A percentile compares a stretch with the other conserved stretches of the same genome.
These are phyloP conservation scores for Talaromyces sp. DNA, from an alignment of 2,329 filamentous ascomycete genomes.

Conservation along the genomic window DNA sequence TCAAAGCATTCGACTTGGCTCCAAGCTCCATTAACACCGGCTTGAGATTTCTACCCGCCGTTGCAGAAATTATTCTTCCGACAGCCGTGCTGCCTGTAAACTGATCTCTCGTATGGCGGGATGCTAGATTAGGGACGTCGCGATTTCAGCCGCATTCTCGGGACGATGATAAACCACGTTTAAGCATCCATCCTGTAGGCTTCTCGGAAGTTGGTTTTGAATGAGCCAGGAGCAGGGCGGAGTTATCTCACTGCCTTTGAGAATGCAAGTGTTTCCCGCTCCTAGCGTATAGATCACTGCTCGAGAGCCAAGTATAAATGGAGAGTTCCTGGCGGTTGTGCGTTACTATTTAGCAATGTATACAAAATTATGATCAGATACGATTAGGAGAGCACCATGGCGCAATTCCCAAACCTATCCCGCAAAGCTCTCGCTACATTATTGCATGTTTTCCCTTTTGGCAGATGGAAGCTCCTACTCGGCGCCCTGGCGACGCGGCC, in stretches of 20 bases:
- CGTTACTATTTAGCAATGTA: neutral
- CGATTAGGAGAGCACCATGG: neutral
- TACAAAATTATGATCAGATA: neutral
- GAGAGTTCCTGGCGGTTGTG: neutral
- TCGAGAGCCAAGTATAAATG: slow-evolving; percentile 6
- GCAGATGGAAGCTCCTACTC: neutral
- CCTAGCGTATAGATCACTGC: neutral
- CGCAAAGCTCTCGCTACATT: neutral
- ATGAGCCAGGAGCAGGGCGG: slow-evolving; percentile 7
- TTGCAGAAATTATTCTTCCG: slow-evolving; percentile 39
- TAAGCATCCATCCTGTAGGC: slow-evolving; percentile 69
- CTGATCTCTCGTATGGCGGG: slow-evolving; percentile 40
- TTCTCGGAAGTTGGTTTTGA: slow-evolving; percentile 52
- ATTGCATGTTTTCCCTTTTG: neutral
- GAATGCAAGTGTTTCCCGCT: slow-evolving; percentile 1
- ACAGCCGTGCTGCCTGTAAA: slow-evolving; percentile 44
- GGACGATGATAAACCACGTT: slow-evolving; percentile 61
- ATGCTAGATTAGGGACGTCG: slow-evolving; percentile 37
- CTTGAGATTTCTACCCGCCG: slow-evolving; percentile 42
- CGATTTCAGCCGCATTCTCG: slow-evolving; percentile 32
- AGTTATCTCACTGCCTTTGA: slow-evolving; percentile 6
- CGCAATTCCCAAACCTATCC: slow-evolving; percentile 5
- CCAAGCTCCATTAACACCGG: slow-evolving; percentile 49
- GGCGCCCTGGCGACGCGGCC: neutral
- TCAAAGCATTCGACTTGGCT: slow-evolving; percentile 45